Base-by-base conservation (phyloP, 169 alveolate species). In the Plasmodium blacklocki region DNA sequence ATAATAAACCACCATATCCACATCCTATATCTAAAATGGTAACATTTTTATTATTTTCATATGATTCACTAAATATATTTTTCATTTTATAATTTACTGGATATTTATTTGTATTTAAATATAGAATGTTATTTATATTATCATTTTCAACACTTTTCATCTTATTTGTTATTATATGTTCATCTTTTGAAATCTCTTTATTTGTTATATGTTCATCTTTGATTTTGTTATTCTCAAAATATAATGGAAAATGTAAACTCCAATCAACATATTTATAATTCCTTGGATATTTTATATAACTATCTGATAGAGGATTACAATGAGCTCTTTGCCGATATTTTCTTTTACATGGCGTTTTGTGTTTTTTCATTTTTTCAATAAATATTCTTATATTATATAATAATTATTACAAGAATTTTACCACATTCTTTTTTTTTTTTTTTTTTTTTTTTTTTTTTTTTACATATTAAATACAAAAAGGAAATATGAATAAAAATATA, bases 1-100 rank as follows among this genome's bases (percentile, higher is more conserved):
- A 95, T 49, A 94, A 76, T 60, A 96, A 91, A 3, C 98, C 98
- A 15, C 98, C 98, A 72, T 93, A 96, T 15, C 98, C 98, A 62
- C 98, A 96, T 21, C 98, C 98, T 23, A 96, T 90, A 76, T 96
- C 98, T 66, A 96, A 68, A 19, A 96, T 78, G 58, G 86, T 70
- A 6, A 91, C 93, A 7, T 91, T 80, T 8, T 68, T 49, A 18
- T 9, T 88, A 47, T 19, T 12, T 5, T 32, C 43, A 32, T 2
- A 32, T 49, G 32, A 26, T 19, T 62, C 14, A 29, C 18, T 49
- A 18, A 50, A 71, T 11, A 58, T 14, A 32, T 18, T 50, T 32
- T 50, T 66, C 14, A 58, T 62, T 63, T 50, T 58, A 14, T 74
- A 73, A 23, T 29, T 32, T 11, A 73, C 66, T 47, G 86, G 78